These are phyloP conservation scores for Zea luxurians DNA, from an alignment of 176 grass and related monocot species.

Conservation along the genomic window DNA sequence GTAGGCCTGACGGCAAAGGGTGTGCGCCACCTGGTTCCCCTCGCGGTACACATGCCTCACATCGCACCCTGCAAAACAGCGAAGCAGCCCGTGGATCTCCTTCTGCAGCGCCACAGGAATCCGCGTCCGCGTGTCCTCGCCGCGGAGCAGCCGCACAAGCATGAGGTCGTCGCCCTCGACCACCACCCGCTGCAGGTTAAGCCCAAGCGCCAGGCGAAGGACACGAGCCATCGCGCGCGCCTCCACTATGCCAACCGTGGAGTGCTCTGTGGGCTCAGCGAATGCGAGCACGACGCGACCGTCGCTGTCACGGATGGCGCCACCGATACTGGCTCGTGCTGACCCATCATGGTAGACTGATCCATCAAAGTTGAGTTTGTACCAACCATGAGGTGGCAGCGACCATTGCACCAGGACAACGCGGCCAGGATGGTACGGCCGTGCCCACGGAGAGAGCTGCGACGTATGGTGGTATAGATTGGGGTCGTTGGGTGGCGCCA, in stretches of 20 bases:
- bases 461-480: too few species aligned
- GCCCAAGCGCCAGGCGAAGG: neutral
- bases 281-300: neutral
- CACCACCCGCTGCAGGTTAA: neutral
- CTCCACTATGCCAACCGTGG: neutral
- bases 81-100: neutral
- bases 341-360: neutral
- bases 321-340: neutral
- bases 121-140: slow-evolving; percentile 16
- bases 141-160: neutral
- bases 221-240: neutral
- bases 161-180: too few species aligned
- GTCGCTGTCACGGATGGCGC: slow-evolving; percentile 1
- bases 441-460: too few species aligned
- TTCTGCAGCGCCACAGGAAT: neutral
- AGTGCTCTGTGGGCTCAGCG: neutral
- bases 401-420: neutral
- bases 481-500: too few species aligned
- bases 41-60: neutral
- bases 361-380: neutral
- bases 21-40: neutral
- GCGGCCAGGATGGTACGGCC: neutral
- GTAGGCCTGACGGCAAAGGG: too few species aligned
- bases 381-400: neutral
- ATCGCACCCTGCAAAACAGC: neutral